These are phyloP conservation scores for Fusarium cicatricum DNA, from an alignment of 2,329 filamentous ascomycete genomes.

Conservation along the genomic window DNA sequence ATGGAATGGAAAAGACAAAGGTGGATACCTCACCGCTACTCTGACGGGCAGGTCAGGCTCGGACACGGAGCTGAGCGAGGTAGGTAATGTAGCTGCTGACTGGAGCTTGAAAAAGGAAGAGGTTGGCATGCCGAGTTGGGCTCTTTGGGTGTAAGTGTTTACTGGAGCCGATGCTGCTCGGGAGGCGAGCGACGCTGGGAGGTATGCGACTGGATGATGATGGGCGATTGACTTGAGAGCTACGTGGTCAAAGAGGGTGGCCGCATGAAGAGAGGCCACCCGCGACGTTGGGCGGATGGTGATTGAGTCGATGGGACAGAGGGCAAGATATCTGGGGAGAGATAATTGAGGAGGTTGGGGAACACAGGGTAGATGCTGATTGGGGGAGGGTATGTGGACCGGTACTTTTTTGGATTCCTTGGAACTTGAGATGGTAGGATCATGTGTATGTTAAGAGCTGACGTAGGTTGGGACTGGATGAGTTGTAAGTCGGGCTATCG, in stretches of 20 bases:
- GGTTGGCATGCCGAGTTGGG: constrained; percentile 16
- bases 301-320: constrained; percentile 29
- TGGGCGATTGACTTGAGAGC: constrained; percentile 21
- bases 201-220: not conserved
- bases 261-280: constrained; percentile 39
- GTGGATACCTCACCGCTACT: constrained; percentile 23
- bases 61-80: constrained; percentile 8
- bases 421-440: not conserved
- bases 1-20: not conserved
- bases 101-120: constrained; percentile 8
- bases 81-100: not conserved
- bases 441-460: no score
- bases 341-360: constrained; percentile 40
- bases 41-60: constrained; percentile 4
- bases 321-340: constrained; percentile 6
- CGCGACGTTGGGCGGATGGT: constrained; percentile 22
- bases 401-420: constrained; percentile 1
- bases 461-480: no score
- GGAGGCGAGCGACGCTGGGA: not conserved
- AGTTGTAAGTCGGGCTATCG: no score
- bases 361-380: constrained; percentile 31
- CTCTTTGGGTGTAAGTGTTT: constrained; percentile 19
- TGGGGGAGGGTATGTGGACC: constrained; percentile 5
- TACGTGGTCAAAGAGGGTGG: constrained; percentile 32
- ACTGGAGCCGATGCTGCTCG: not conserved